phyloP scores from a whole-genome alignment of 345 rosid species.

The Erodium maritimum region DNA sequence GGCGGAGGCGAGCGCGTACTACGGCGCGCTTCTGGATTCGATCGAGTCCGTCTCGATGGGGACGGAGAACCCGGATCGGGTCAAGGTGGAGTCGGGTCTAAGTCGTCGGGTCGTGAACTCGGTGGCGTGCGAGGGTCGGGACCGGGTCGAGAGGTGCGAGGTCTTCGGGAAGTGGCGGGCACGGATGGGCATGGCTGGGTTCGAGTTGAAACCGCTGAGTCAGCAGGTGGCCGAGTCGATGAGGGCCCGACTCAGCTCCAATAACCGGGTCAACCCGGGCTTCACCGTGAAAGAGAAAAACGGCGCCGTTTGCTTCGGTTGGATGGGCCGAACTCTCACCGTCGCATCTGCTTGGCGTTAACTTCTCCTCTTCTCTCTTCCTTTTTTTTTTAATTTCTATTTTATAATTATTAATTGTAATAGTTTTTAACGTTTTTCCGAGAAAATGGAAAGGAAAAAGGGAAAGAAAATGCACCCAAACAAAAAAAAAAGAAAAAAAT shows the following conservation, averaged over 20 bases:
- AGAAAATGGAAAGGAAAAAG: constrained; percentile 20
- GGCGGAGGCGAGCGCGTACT: constrained; percentile 24
- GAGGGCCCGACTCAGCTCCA: constrained; percentile 33
- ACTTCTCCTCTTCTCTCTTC: constrained; percentile 17
- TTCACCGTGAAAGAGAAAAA: constrained; percentile 67
- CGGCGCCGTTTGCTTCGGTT: constrained; percentile 79
- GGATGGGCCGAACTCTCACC: constrained; percentile 80
- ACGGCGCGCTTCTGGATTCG: constrained; percentile 72
- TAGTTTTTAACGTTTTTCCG: constrained; percentile 31
- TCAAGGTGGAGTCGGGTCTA: constrained; percentile 52
- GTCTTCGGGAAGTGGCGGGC: constrained; percentile 95
- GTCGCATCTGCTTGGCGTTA: constrained; percentile 98
- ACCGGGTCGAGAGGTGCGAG: constrained; percentile 84
- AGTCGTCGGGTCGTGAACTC: constrained; percentile 57
- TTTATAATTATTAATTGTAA: constrained; percentile 15
- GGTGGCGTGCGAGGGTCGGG: constrained; percentile 78
- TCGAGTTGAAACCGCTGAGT: constrained; percentile 45
- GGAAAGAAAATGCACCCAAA: constrained; percentile 14
- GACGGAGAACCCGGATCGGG: constrained; percentile 31
- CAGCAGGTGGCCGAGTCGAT: constrained; percentile 44
- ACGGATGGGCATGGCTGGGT: constrained; percentile 93
- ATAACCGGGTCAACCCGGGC: constrained; percentile 45
- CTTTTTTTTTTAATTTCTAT: constrained; percentile 9
- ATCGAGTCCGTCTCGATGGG: constrained; percentile 40
- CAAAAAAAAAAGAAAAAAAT: constrained; percentile 23